Conservation (phyloP, 2,329 filamentous ascomycete species). For the Pseudocercospora macadamiae region DNA sequence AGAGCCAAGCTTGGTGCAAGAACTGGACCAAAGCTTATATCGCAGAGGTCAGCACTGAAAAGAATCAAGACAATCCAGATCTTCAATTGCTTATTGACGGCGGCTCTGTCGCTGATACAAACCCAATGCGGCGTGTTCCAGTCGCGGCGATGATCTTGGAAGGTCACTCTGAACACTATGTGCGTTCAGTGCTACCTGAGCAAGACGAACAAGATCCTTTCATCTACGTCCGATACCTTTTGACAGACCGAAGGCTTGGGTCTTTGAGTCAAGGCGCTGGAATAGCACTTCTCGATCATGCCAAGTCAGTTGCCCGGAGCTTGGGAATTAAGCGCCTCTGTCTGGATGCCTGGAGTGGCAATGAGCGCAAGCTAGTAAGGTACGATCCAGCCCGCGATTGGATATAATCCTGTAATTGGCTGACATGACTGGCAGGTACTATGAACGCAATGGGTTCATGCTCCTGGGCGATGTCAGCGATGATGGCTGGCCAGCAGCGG, state of each 20-base stretch:
- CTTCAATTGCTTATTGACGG: no score
- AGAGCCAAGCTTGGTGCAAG: slow-evolving; percentile 7
- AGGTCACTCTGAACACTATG: slow-evolving; percentile 12
- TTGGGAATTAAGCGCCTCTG: slow-evolving; percentile 8
- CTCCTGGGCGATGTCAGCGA: slow-evolving; percentile 16
- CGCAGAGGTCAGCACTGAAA: slow-evolving; percentile 6
- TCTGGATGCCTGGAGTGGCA: slow-evolving; percentile 22
- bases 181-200: slow-evolving; percentile 66
- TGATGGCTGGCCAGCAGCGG: slow-evolving; percentile 16
- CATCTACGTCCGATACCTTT: slow-evolving; percentile 16
- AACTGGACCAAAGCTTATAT: slow-evolving; percentile 13
- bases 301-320: slow-evolving; percentile 6
- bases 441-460: slow-evolving; percentile 11
- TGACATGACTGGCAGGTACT: slow-evolving; percentile 14
- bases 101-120: no score
- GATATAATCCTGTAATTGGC: no score
- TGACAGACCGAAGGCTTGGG: slow-evolving; percentile 15
- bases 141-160: slow-evolving; percentile 17
- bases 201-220: slow-evolving; percentile 19
- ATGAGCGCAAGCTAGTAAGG: slow-evolving; percentile 15
- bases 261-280: slow-evolving; percentile 14
- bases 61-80: no score
- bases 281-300: slow-evolving; percentile 14
- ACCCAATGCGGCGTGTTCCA: no score
- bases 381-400: no score